A percentile compares a stretch with the other conserved stretches of the same genome.
Conservation (phyloP, 2,329 filamentous ascomycete species). For the Raffaelea arxii region DNA sequence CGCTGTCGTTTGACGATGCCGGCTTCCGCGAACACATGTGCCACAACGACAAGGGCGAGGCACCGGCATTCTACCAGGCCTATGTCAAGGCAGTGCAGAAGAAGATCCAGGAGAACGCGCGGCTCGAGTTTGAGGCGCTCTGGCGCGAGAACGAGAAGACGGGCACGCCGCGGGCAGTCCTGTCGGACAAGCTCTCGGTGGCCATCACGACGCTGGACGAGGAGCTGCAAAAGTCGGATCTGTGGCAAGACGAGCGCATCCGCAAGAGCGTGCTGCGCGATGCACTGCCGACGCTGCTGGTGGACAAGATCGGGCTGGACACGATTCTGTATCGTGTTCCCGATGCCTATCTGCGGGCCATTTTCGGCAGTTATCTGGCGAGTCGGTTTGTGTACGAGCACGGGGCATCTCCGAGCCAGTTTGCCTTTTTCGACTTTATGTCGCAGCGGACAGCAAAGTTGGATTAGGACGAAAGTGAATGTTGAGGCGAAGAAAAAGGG, state of each 20-base stretch:
- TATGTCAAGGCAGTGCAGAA: slow-evolving; percentile 90
- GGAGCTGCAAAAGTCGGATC: slow-evolving; percentile 83
- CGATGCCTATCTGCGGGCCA: slow-evolving; percentile 82
- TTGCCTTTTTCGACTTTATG: slow-evolving; percentile 97
- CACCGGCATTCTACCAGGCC: slow-evolving; percentile 81
- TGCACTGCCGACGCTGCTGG: slow-evolving; percentile 72
- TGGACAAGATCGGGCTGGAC: slow-evolving; percentile 85
- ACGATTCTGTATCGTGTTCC: slow-evolving; percentile 81
- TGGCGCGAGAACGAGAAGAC: slow-evolving; percentile 89
- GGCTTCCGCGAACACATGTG: slow-evolving; percentile 94
- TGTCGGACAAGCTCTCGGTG: slow-evolving; percentile 81
- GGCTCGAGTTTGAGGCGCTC: slow-evolving; percentile 94
- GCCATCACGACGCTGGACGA: slow-evolving; percentile 97
- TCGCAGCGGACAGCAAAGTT: slow-evolving; percentile 51
- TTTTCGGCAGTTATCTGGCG: slow-evolving; percentile 92
- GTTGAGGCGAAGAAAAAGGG: not conserved
- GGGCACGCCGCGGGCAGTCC: slow-evolving; percentile 67
- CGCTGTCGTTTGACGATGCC: slow-evolving; percentile 84
- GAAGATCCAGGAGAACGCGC: slow-evolving; percentile 83
- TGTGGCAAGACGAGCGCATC: slow-evolving; percentile 78
- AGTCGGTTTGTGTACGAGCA: slow-evolving; percentile 95
- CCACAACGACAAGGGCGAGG: slow-evolving; percentile 58
- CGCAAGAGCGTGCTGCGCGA: slow-evolving; percentile 71
- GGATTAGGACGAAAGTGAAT: not conserved
- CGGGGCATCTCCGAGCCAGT: slow-evolving; percentile 85